Evolutionary conservation across 306 rosid species (phyloP), one percentile per base, ranked within the genome.

Genomic region (Cucurbita moschata): DNA sequence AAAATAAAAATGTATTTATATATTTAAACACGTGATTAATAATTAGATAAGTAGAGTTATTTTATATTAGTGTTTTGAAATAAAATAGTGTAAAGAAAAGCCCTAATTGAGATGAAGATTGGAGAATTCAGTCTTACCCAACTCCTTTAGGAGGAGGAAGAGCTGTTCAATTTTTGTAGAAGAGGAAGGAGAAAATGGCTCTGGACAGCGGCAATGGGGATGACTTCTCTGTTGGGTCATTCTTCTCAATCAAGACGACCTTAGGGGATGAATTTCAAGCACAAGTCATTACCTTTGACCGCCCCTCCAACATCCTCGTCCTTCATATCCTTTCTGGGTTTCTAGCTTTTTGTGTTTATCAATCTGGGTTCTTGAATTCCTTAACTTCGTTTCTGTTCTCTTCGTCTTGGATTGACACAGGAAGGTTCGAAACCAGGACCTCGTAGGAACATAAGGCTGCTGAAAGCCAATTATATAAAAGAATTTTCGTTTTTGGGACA

Each of bases 261-360:
- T 74, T 91, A 58, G 90, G 97, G 35, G 99, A 91, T 64, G 92
- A 91, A 72, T 91, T 94, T 44, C 85, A 89, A 73, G 97, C 86
- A 47, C 97, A 94, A 54, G 88, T 94, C 79, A 81, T 94, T 71
- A 78, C 97, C 83, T 94, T 84, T 71, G 97, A 94, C 77, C 95
- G 96, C 69, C 72, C 72, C 75, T 86, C 97, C 66, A 94, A 88
- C 88, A 85, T 88, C 77, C 95, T 94, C 76, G 86, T 88, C 63
- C 92, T 94, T 80, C 99, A 86, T 86, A 86, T 86, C 89, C 89
- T 83, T 77, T 58, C 50, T 60, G 13, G 4, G 1, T 73, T 47
- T 62, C 44, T 40, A 43, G 0, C 4, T 53, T 5, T 46, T 10
- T 6, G 0, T n/a, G 3, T 38, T 40, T 1, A 30, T 3, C 9